These are phyloP conservation scores for Curvularia spicifera DNA, from an alignment of 2,329 filamentous ascomycete species.

Conservation along the genomic window DNA sequence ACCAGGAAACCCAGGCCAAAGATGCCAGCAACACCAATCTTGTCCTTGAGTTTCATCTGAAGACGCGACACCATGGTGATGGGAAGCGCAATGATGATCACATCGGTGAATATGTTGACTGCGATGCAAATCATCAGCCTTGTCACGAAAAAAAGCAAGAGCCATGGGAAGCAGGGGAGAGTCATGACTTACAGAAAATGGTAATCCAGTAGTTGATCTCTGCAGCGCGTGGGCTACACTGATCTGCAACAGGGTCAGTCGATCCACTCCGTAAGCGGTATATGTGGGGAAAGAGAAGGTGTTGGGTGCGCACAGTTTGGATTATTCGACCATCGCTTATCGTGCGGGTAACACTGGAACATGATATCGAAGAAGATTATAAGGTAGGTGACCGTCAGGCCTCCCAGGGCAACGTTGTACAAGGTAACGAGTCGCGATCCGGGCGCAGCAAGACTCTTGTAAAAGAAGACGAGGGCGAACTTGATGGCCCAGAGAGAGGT, in stretches of 20 bases:
- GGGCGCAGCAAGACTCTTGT: conserved; percentile 50
- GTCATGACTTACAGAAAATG: conserved; percentile 22
- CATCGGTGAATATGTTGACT: conserved; percentile 34
- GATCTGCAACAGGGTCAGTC: conserved; percentile 24
- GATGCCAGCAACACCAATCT: conserved; percentile 29
- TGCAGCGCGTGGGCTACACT: conserved; percentile 27
- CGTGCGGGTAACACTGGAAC: conserved; percentile 50
- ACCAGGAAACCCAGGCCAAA: conserved; percentile 35
- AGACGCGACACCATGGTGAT: conserved; percentile 32
- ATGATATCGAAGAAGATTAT: conserved; percentile 51
- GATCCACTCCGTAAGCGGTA: not conserved
- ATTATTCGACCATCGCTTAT: conserved; percentile 33
- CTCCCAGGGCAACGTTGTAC: conserved; percentile 48
- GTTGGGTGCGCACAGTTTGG: conserved; percentile 22
- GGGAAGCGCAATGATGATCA: conserved; percentile 30
- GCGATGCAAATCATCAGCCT: not conserved
- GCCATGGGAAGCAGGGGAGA: not conserved
- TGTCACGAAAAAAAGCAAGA: not conserved
- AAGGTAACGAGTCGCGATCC: conserved; percentile 47
- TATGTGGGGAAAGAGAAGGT: not conserved
- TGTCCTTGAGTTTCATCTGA: conserved; percentile 34
- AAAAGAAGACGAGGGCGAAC: conserved; percentile 52
- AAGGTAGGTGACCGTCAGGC: conserved; percentile 41
- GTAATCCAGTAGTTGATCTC: conserved; percentile 34
- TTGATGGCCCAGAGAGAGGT: conserved; percentile 53